A percentile compares a stretch with the other conserved stretches of the same genome.
These are phyloP conservation scores for Leccinum rimulosum DNA, from an alignment of 768 basidiomycete species.

Conservation along the genomic window DNA sequence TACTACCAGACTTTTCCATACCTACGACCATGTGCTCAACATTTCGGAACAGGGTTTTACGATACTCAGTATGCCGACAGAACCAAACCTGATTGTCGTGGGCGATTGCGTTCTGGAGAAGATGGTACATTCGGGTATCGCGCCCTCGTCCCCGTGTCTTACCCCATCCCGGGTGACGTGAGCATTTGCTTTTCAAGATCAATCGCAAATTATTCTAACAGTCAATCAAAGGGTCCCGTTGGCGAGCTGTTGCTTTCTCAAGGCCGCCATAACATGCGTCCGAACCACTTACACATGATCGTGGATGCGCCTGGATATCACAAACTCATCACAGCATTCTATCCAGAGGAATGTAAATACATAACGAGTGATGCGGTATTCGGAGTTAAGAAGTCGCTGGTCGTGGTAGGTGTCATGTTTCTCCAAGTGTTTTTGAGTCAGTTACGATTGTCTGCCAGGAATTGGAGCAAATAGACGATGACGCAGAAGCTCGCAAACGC, in stretches of 20 bases:
- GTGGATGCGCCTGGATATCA: conserved; percentile 70
- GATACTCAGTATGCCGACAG: conserved; percentile 56
- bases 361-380: conserved; percentile 74
- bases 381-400: conserved; percentile 75
- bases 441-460: conserved; percentile 35
- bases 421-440: background rate
- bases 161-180: conserved; percentile 75
- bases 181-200: conserved; percentile 14
- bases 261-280: conserved; percentile 72
- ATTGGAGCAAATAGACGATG: conserved; percentile 52
- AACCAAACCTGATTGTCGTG: conserved; percentile 67
- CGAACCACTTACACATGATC: conserved; percentile 77
- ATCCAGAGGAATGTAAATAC: conserved; percentile 67
- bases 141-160: conserved; percentile 64
- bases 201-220: conserved; percentile 9
- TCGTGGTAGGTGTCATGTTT: conserved; percentile 54
- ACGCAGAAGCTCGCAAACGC: conserved; percentile 50
- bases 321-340: conserved; percentile 71
- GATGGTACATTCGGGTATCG: conserved; percentile 71
- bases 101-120: conserved; percentile 53
- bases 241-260: conserved; percentile 55
- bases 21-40: background rate
- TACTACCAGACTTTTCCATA: conserved; percentile 23
- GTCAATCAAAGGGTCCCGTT: conserved; percentile 56
- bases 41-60: conserved; percentile 27